Base-by-base conservation (phyloP, 1,139 yeast species). In the Kurtzmaniella quercitrusa region DNA sequence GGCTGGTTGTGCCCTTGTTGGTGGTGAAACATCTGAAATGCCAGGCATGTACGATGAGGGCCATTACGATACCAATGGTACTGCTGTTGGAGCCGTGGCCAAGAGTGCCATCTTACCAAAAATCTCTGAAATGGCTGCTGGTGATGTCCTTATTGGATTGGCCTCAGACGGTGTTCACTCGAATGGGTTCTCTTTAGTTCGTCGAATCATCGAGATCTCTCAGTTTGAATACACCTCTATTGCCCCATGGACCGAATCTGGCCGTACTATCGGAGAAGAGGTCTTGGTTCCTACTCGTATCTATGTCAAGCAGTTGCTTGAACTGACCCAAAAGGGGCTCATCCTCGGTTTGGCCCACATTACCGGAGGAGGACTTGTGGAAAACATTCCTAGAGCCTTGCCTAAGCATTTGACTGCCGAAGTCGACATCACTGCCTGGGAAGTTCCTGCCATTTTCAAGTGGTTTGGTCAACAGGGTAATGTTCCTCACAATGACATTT, bases 11-110 rank as follows among this genome's bases (percentile, higher is more conserved):
- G 98, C 99, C 8, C 76, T 94, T 49, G 97, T 94, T 48, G 99
- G 99, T 45, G 99, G 98, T 53, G 98, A 94, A 67, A 94, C 99
- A 41, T 88, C 96, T 46, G 99, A 94, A 74, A 94, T 94, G 99
- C 99, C 99, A 37, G 98, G 98, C 53, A 89, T 94, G 85, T 94
- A 94, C 60, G 86, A 83, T 46, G 90, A 82, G 47, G 95, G 94
- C 39, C 98, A 94, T 65, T 94, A 94, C 62, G 99, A 94, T 66
- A 91, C 96, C 48, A 93, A 93, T 59, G 98, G 99, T 66, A 93
- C 98, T 37, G 94, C 97, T 43, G 91, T 94, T 42, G 99, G 99
- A 58, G 98, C 98, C n/a, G 98, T 94, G n/a, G 71, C 77, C 54
- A 87, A 85, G 58, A 68, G 73, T 50, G 77, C 79, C 52, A 79